Evolutionary conservation across 2,329 filamentous ascomycete genomes (phyloP), one percentile per base, ranked within the genome.

Genomic region (Sclerotinia nivalis): DNA sequence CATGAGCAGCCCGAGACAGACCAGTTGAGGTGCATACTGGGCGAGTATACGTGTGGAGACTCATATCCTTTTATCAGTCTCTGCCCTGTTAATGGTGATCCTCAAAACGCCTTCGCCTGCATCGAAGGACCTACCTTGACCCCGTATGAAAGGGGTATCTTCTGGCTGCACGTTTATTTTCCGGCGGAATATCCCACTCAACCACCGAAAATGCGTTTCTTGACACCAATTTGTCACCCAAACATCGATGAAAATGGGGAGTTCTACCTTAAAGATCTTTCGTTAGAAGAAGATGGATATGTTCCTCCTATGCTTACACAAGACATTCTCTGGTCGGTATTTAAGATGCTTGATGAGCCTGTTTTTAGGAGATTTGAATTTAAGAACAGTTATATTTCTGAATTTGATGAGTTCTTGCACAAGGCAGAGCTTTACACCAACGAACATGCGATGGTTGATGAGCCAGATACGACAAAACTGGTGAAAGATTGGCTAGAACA

Each of bases 111-210:
- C 22, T 4, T 47, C 15, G 62, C 62, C 31, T 54, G 49, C n/a
- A 66, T 66, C 12, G 49, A 66, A 15, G 62, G 49, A 9, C 62
- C 62, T 9, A 15, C 7, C 7, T n/a, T 28, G 2, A n/a, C 31
- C 15, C 49, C 62, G 13, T 66, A 66, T 15, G 49, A 49, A 4
- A 49, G 49, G 10, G 62, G 34, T 13, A 55, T 55, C 22, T 66
- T 66, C 62, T 66, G 50, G 37, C 10, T 66, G 10, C 62, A 66
- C 22, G 31, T 66, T 9, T 43, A 22, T 10, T 66, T 54, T n/a
- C 62, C 62, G 7, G 1, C 5, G 18, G 2, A 3, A 15, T 66
- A 31, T n/a, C 62, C 62, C 4, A 3, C 8, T 15, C 2, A 10
- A 7, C 31, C 62, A 28, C 40, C 55, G 34, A 31, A 54, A 18